Percentiles rank a stretch among this genome's conserved stretches.
Evolutionary conservation across 1,284 basidiomycete species (phyloP).

Genomic region (Wolfiporia cocos): DNA sequence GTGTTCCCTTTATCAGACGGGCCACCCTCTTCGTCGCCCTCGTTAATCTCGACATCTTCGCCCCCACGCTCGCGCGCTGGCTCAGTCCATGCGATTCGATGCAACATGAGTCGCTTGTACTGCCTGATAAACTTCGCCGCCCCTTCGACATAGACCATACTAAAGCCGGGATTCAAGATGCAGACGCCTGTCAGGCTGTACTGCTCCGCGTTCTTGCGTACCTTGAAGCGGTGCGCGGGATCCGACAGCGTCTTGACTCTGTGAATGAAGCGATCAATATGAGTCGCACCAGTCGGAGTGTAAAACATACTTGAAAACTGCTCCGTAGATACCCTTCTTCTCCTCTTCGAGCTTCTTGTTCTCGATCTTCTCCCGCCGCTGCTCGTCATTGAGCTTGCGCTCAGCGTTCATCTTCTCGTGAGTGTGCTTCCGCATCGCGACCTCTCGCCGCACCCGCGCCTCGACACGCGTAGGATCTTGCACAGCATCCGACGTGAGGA

Average conservation of each 20-base stretch:
- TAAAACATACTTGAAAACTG: conserved; percentile 80
- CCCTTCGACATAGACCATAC: conserved; percentile 92
- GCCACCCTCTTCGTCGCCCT: conserved; percentile 40
- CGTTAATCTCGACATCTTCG: conserved; percentile 63
- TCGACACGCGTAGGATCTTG: conserved; percentile 98
- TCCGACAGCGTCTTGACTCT: conserved; percentile 89
- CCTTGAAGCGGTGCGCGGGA: conserved; percentile 93
- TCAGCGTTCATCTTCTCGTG: conserved; percentile 94
- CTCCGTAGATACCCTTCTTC: conserved; percentile 79
- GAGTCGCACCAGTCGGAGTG: background rate
- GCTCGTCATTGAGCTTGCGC: conserved; percentile 88
- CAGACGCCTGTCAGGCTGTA: conserved; percentile 82
- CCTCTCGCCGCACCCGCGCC: conserved; percentile 89
- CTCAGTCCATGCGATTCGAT: conserved; percentile 94
- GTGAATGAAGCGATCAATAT: conserved; percentile 3
- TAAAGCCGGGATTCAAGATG: conserved; percentile 87
- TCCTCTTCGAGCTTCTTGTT: conserved; percentile 83
- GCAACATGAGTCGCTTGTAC: conserved; percentile 85
- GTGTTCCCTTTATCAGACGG: conserved; percentile 16
- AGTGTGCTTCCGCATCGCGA: conserved; percentile 80
- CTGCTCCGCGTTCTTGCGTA: conserved; percentile 94
- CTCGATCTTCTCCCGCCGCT: conserved; percentile 83
- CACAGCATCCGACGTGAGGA: conserved; percentile 92
- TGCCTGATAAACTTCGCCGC: conserved; percentile 80
- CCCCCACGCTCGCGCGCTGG: conserved; percentile 73